Evolutionary conservation across 2,329 filamentous ascomycete species (phyloP).

Genomic region (Claviceps arundinis): DNA sequence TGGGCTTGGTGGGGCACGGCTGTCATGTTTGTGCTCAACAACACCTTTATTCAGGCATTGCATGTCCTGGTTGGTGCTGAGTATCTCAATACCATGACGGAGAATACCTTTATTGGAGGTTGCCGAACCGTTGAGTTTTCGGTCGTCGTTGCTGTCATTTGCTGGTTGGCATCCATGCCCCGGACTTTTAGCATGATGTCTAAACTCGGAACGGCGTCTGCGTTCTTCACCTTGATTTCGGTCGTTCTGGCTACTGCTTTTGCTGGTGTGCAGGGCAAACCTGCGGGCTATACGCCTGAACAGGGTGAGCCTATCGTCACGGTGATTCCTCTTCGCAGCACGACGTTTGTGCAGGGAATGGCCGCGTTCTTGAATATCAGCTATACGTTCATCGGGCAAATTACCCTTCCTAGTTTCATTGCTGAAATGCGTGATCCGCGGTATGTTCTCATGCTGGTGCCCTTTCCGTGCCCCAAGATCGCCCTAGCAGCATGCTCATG

Average conservation of each 20-base stretch:
- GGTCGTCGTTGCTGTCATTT: conserved; percentile 59
- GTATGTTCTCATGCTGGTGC: conserved; percentile 14
- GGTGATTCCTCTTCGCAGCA: conserved; percentile 52
- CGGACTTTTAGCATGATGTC: conserved; percentile 73
- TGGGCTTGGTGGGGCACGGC: conserved; percentile 60
- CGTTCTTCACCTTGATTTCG: conserved; percentile 80
- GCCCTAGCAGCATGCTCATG: neutral
- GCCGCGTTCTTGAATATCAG: conserved; percentile 89
- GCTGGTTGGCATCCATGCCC: conserved; percentile 67
- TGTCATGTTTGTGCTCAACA: conserved; percentile 86
- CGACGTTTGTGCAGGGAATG: conserved; percentile 70
- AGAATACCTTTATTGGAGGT: conserved; percentile 44
- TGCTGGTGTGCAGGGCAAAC: conserved; percentile 60
- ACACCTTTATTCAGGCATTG: conserved; percentile 75
- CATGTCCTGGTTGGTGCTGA: conserved; percentile 77
- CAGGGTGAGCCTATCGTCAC: conserved; percentile 54
- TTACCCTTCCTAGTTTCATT: conserved; percentile 87
- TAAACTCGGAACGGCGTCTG: conserved; percentile 65
- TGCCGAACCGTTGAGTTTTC: conserved; percentile 72
- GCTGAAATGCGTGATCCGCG: conserved; percentile 70
- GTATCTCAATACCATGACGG: conserved; percentile 81
- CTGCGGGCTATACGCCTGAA: conserved; percentile 48
- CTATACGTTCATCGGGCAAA: conserved; percentile 93
- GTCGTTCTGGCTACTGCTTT: conserved; percentile 77
- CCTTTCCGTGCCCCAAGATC: no score